Evolutionary conservation across 495 filamentous ascomycete genomes (phyloP).

Genomic region (Daldinia bambusicola): DNA sequence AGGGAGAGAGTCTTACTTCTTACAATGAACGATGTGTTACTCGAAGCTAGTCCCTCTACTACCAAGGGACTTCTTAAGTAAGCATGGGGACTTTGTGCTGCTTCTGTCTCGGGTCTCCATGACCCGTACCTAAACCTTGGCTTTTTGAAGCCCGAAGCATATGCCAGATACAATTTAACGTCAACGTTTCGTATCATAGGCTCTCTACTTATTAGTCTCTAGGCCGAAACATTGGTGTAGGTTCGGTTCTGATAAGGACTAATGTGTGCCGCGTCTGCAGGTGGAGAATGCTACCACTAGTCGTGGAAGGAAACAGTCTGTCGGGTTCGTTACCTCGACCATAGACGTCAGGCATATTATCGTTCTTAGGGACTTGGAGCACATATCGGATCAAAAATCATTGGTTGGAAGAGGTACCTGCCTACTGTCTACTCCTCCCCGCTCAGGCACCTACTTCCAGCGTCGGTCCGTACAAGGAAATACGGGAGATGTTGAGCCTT

Average conservation of each 20-base stretch:
- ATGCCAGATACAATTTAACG: neutral
- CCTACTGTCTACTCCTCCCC: conserved; percentile 5
- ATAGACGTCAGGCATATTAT: neutral
- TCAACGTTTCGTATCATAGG: neutral
- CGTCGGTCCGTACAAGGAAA: neutral
- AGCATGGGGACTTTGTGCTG: conserved; percentile 13
- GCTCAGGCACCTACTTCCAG: neutral
- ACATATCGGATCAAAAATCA: neutral
- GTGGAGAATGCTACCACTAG: conserved; percentile 16
- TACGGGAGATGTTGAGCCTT: neutral
- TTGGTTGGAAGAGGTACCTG: neutral
- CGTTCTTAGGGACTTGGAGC: neutral
- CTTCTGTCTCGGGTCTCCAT: conserved; percentile 28
- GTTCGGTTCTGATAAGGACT: neutral
- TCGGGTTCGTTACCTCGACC: neutral
- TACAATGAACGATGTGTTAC: neutral
- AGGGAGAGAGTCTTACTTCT: conserved; percentile 15
- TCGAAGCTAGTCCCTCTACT: neutral
- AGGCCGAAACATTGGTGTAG: neutral
- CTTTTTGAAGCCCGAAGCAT: neutral
- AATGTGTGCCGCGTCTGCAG: neutral
- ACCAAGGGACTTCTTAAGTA: neutral
- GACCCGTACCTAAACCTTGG: conserved; percentile 17
- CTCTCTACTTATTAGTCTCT: neutral
- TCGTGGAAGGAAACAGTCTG: neutral